These are phyloP conservation scores for Aspergillus fumigatiaffinis DNA, from an alignment of 2,329 filamentous ascomycete genomes.

Conservation along the genomic window DNA sequence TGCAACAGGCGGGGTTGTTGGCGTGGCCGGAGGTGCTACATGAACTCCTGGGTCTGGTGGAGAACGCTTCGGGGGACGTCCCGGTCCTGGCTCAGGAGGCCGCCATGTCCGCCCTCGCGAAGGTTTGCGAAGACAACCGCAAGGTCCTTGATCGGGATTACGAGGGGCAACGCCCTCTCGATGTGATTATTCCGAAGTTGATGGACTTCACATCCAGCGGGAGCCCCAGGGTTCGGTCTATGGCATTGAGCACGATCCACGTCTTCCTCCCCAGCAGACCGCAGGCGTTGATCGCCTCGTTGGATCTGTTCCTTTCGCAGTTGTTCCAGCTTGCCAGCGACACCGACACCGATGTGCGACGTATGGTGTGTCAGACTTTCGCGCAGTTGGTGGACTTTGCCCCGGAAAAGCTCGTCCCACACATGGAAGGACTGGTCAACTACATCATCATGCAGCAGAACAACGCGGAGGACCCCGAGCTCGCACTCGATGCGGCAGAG, in stretches of 20 bases:
- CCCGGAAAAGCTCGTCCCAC: slow-evolving; percentile 84
- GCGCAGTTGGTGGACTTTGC: slow-evolving; percentile 86
- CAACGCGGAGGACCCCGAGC: slow-evolving; percentile 73
- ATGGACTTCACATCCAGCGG: slow-evolving; percentile 78
- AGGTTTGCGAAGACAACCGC: slow-evolving; percentile 96
- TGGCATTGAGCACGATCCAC: slow-evolving; percentile 81
- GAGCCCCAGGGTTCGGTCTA: slow-evolving; percentile 71
- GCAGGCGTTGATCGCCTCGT: slow-evolving; percentile 71
- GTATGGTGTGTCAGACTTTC: slow-evolving; percentile 90
- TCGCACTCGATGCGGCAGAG: slow-evolving; percentile 91
- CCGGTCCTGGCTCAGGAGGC: slow-evolving; percentile 78
- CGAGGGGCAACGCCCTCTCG: slow-evolving; percentile 80
- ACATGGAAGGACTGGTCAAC: slow-evolving; percentile 82
- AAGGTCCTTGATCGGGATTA: slow-evolving; percentile 83
- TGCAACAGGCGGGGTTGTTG: slow-evolving; percentile 77
- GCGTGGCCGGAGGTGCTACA: slow-evolving; percentile 89
- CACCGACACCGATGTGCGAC: slow-evolving; percentile 72
- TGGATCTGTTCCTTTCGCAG: slow-evolving; percentile 76
- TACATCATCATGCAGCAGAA: slow-evolving; percentile 91
- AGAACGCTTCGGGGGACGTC: slow-evolving; percentile 65
- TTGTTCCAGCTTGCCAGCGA: slow-evolving; percentile 81
- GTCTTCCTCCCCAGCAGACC: slow-evolving; percentile 84
- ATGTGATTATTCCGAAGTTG: slow-evolving; percentile 84
- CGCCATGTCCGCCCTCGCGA: slow-evolving; percentile 85
- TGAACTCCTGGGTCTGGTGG: slow-evolving; percentile 73